A percentile compares a stretch with the other conserved stretches of the same genome.
phyloP scores from a whole-genome alignment of 176 grass and related monocot species.

The Zoysia japonica region DNA sequence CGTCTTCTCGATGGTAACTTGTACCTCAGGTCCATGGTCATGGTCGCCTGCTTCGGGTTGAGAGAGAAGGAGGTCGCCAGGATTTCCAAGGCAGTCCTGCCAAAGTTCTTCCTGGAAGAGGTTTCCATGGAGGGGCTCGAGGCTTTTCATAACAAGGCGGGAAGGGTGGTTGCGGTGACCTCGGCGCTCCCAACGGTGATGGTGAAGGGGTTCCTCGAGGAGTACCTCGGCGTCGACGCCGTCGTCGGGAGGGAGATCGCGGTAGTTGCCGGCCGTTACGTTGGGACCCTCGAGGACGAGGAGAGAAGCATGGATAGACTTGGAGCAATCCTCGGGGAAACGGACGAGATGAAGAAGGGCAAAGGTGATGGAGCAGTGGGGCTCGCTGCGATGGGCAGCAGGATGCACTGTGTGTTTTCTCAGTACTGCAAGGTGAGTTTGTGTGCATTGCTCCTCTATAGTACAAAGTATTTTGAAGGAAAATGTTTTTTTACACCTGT shows the following conservation, averaged over 20 bases:
- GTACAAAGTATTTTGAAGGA: no score
- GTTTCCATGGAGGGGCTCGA: slow-evolving; percentile 58
- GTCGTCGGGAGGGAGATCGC: slow-evolving; percentile 58
- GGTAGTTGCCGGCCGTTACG: slow-evolving; percentile 37
- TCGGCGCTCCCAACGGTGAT: slow-evolving; percentile 60
- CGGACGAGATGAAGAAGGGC: slow-evolving; percentile 27
- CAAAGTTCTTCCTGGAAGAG: slow-evolving; percentile 70
- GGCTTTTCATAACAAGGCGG: slow-evolving; percentile 37
- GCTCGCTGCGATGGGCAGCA: slow-evolving; percentile 15
- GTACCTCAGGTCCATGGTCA: slow-evolving; percentile 54
- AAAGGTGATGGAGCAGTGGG: slow-evolving; percentile 26
- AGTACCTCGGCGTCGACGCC: slow-evolving; percentile 57
- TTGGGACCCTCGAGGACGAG: slow-evolving; percentile 32
- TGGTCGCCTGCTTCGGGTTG: slow-evolving; percentile 64
- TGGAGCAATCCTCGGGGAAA: background rate
- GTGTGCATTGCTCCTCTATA: background rate
- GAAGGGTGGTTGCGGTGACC: slow-evolving; percentile 52
- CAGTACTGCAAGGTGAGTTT: slow-evolving; percentile 40
- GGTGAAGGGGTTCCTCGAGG: slow-evolving; percentile 68
- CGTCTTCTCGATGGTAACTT: slow-evolving; percentile 33
- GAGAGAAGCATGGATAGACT: background rate
- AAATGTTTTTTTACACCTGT: no score
- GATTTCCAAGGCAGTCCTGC: slow-evolving; percentile 63
- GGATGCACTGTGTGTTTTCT: slow-evolving; percentile 21
- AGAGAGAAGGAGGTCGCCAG: slow-evolving; percentile 43